A percentile compares a stretch with the other conserved stretches of the same genome.
Conservation (phyloP, 495 filamentous ascomycete genomes). For the Penicillium malachiteum region DNA sequence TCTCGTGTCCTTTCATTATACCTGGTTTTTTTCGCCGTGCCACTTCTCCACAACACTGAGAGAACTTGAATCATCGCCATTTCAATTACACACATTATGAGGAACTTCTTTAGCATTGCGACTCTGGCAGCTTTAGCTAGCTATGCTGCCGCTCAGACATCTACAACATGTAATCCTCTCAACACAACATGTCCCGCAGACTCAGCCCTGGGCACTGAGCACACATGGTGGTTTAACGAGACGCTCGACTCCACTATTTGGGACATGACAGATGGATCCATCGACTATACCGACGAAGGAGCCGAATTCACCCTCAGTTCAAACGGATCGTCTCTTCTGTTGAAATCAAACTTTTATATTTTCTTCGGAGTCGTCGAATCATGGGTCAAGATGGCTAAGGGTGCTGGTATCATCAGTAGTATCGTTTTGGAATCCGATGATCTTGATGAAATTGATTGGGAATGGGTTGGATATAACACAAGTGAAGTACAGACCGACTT, state of each 20-base stretch:
- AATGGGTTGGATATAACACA: slow-evolving; percentile 56
- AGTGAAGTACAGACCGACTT: slow-evolving; percentile 83
- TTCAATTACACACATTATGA: slow-evolving; percentile 19
- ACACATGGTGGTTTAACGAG: slow-evolving; percentile 62
- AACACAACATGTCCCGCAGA: slow-evolving; percentile 64
- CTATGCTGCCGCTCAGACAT: slow-evolving; percentile 40
- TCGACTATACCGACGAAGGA: slow-evolving; percentile 56
- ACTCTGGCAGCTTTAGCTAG: slow-evolving; percentile 26
- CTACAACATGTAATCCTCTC: slow-evolving; percentile 64
- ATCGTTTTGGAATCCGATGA: slow-evolving; percentile 86
- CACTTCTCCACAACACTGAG: neutral
- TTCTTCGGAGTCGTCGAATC: slow-evolving; percentile 79
- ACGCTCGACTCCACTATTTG: slow-evolving; percentile 53
- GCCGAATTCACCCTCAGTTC: slow-evolving; percentile 69
- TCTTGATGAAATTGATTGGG: slow-evolving; percentile 93
- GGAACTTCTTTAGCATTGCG: slow-evolving; percentile 23
- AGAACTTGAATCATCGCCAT: neutral
- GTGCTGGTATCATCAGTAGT: slow-evolving; percentile 75
- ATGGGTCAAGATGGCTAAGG: slow-evolving; percentile 68
- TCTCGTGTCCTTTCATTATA: slow-evolving; percentile 18
- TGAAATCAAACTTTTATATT: slow-evolving; percentile 76
- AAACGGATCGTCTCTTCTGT: slow-evolving; percentile 66
- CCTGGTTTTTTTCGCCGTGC: neutral
- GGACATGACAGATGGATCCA: slow-evolving; percentile 59
- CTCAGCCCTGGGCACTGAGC: slow-evolving; percentile 62